These are phyloP conservation scores for Peronospora farinosa DNA, from an alignment of 352 stramenopile species.

Conservation along the genomic window DNA sequence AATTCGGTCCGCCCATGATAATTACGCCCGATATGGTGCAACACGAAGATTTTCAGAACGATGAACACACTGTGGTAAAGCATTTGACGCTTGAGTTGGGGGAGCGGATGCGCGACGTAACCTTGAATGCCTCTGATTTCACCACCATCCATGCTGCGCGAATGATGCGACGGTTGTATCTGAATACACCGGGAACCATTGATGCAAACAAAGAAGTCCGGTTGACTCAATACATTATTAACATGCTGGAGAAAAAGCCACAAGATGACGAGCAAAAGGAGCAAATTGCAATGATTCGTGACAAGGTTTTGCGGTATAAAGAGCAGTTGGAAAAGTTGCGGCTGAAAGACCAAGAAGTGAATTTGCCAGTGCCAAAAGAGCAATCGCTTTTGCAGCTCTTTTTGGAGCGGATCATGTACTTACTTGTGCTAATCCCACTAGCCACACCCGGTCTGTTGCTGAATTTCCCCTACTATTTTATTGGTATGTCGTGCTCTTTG, in stretches of 20 bases:
- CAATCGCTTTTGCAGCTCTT: conserved; percentile 57
- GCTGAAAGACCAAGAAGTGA: conserved; percentile 68
- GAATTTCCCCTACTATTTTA: conserved; percentile 75
- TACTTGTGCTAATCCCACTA: conserved; percentile 64
- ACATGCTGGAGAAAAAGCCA: conserved; percentile 51
- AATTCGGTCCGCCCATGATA: conserved; percentile 58
- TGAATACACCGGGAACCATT: conserved; percentile 53
- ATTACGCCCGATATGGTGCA: conserved; percentile 46
- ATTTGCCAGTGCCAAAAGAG: conserved; percentile 38
- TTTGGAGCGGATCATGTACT: conserved; percentile 55
- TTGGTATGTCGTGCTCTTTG: conserved; percentile 36
- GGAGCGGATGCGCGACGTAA: conserved; percentile 35
- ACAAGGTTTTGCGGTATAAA: conserved; percentile 60
- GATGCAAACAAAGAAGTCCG: conserved; percentile 66
- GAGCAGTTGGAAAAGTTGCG: conserved; percentile 47
- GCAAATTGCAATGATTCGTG: conserved; percentile 29
- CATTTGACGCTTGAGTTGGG: conserved; percentile 40
- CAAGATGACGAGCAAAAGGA: conserved; percentile 34
- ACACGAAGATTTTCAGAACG: conserved; percentile 32
- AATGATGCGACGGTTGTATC: conserved; percentile 60
- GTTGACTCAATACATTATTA: conserved; percentile 72
- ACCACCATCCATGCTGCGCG: conserved; percentile 50
- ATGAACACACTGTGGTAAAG: conserved; percentile 46
- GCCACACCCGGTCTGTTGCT: conserved; percentile 59
- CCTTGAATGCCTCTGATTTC: conserved; percentile 62